Evolutionary conservation across 345 rosid genomes (phyloP), one percentile per base, ranked within the genome.

Genomic region (Barbarea vulgaris): DNA sequence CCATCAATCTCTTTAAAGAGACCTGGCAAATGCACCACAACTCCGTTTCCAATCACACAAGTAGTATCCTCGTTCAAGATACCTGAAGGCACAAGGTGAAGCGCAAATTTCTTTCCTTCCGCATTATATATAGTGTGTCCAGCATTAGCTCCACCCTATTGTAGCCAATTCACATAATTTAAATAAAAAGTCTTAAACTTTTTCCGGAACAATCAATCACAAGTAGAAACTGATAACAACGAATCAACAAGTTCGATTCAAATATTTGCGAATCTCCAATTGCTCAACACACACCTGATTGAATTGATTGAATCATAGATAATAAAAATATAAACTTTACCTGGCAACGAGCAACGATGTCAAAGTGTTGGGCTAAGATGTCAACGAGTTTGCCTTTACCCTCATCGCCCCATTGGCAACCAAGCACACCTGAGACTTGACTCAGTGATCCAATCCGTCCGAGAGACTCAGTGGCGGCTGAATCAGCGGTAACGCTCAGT

Each of bases 361-460:
- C 94, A 75, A 95, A 95, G 34, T 92, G 99, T 36, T 82, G 72
- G 22, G 97, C 97, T 67, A 95, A 82, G 76, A 95, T 89, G 73
- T 90, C 99, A 51, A 95, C 99, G 71, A 95, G 97, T 55, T 95
- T 95, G 70, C 99, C 99, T 80, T 95, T 95, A 13, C 99, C 99
- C 70, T 95, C 99, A 70, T 95, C 99, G 2, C 99, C 97, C 99
- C 99, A 95, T 74, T 95, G 99, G 41, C 84, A 81, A 31, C 99
- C 97, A 42, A 95, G 72, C 15, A 95, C 97, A 55, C 97, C 99
- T 1, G 99, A 82, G 1, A 92, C 97, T 81, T 90, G 97, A 73
- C 96, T 87, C 67, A 95, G 85, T 3, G 93, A 89, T 2, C 63
- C 87, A 78, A 92, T 86, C 37, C 95, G 87, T 67, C 42, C 63